Evolutionary conservation across 139 green algal genomes (phyloP).

Genomic region (Nannochloris sp.): DNA sequence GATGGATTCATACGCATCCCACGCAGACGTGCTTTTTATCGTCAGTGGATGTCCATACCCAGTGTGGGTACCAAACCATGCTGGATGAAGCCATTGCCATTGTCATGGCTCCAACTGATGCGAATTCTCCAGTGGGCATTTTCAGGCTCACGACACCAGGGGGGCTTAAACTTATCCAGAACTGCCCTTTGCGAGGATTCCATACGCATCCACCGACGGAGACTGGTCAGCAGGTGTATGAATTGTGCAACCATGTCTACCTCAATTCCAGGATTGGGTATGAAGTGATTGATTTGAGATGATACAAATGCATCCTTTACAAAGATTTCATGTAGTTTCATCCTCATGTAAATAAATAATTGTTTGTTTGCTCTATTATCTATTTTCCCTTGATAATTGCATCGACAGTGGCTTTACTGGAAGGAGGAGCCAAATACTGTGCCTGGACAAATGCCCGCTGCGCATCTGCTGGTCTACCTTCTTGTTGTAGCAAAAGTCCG

Average conservation of each 20-base stretch:
- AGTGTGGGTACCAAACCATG: slow-evolving; percentile 87
- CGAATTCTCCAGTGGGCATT: slow-evolving; percentile 61
- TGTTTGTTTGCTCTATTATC: background rate
- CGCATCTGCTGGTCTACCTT: slow-evolving; percentile 30
- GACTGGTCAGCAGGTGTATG: slow-evolving; percentile 79
- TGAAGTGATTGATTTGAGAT: slow-evolving; percentile 79
- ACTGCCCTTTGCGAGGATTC: slow-evolving; percentile 78
- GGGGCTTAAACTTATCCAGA: slow-evolving; percentile 78
- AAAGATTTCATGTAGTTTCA: slow-evolving; percentile 4
- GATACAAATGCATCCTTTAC: background rate
- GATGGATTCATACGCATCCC: slow-evolving; percentile 97
- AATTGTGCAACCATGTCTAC: slow-evolving; percentile 88
- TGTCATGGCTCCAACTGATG: slow-evolving; percentile 82
- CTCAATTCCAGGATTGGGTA: slow-evolving; percentile 63
- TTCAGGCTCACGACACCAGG: slow-evolving; percentile 85
- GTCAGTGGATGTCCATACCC: slow-evolving; percentile 90
- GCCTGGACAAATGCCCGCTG: slow-evolving; percentile 33
- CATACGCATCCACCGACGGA: slow-evolving; percentile 64
- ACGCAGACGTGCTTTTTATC: slow-evolving; percentile 94
- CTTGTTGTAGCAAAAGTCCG: slow-evolving; percentile 27
- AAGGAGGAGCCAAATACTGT: slow-evolving; percentile 23
- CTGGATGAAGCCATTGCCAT: slow-evolving; percentile 89
- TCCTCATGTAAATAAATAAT: slow-evolving; percentile 1
- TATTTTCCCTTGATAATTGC: slow-evolving; percentile 4
- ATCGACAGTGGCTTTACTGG: slow-evolving; percentile 13